Conservation (phyloP, 2,329 filamentous ascomycete species). For the Chaetomium sp. region DNA sequence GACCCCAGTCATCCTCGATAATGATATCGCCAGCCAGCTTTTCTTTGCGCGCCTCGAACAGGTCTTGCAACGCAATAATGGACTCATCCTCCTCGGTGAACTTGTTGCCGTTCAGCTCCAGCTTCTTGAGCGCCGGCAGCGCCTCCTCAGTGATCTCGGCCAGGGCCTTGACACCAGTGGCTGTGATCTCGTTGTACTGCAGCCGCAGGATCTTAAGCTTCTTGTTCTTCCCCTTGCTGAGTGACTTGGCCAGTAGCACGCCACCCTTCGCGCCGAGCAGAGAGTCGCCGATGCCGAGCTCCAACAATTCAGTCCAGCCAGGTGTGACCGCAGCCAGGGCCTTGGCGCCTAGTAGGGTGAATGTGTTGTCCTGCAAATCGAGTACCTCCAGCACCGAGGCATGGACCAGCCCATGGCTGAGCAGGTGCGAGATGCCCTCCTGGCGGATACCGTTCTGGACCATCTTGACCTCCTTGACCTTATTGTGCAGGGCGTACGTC, state of each 20-base stretch:
- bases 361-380: constrained; percentile 97
- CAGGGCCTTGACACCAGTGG: constrained; percentile 65
- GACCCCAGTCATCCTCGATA: constrained; percentile 73
- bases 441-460: constrained; percentile 96
- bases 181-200: constrained; percentile 91
- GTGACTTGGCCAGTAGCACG: constrained; percentile 63
- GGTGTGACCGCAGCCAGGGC: constrained; percentile 70
- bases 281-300: constrained; percentile 86
- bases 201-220: constrained; percentile 75
- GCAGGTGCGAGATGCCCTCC: constrained; percentile 78
- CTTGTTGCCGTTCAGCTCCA: constrained; percentile 95
- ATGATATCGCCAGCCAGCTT: constrained; percentile 58
- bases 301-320: constrained; percentile 67
- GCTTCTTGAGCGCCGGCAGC: constrained; percentile 70
- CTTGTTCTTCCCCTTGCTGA: constrained; percentile 68
- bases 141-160: constrained; percentile 59
- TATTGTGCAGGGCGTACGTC: constrained; percentile 73
- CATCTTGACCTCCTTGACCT: constrained; percentile 87
- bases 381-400: constrained; percentile 64
- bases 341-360: constrained; percentile 72
- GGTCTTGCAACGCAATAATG: constrained; percentile 59
- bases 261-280: constrained; percentile 73
- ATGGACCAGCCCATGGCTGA: constrained; percentile 70
- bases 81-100: constrained; percentile 79
- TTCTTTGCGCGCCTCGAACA: constrained; percentile 74